phyloP scores from a whole-genome alignment of 169 alveolate genomes.

The Plasmodium inui region DNA sequence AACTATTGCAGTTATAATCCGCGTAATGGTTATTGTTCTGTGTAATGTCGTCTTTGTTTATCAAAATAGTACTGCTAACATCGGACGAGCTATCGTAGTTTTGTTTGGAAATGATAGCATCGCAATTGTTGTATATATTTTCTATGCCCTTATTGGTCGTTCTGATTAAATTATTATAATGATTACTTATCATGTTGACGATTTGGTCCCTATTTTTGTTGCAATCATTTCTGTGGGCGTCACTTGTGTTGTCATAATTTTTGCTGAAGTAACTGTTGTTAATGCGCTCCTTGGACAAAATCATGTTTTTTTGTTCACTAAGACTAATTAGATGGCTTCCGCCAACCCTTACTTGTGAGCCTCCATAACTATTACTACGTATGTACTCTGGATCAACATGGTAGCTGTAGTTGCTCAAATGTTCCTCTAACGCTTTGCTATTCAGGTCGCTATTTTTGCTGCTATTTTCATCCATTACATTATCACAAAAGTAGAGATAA shows the following conservation, averaged over 20 bases:
- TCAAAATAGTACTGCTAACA: slow-evolving; percentile 17
- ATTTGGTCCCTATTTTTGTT: slow-evolving; percentile 2
- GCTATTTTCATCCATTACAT: neutral
- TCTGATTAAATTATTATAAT: slow-evolving; percentile 42
- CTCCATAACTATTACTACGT: neutral
- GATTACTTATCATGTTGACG: slow-evolving; percentile 46
- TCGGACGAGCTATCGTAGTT: slow-evolving; percentile 28
- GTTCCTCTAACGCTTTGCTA: neutral
- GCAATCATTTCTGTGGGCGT: neutral
- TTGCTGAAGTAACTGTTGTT: neutral
- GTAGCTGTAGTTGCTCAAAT: neutral
- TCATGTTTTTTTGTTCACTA: neutral
- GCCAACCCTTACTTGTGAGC: neutral
- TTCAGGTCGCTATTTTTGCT: neutral
- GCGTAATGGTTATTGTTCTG: neutral
- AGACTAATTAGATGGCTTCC: neutral
- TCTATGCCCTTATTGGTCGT: slow-evolving; percentile 36
- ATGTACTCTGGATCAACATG: neutral
- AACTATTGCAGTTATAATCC: neutral
- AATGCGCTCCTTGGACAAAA: neutral
- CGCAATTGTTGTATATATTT: slow-evolving; percentile 31
- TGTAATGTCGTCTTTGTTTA: neutral
- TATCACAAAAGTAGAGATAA: slow-evolving; percentile 12
- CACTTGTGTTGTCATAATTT: neutral
- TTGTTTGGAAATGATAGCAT: slow-evolving; percentile 1